phyloP scores from a whole-genome alignment of 495 filamentous ascomycete species.

The Umbilicaria muhlenbergii region DNA sequence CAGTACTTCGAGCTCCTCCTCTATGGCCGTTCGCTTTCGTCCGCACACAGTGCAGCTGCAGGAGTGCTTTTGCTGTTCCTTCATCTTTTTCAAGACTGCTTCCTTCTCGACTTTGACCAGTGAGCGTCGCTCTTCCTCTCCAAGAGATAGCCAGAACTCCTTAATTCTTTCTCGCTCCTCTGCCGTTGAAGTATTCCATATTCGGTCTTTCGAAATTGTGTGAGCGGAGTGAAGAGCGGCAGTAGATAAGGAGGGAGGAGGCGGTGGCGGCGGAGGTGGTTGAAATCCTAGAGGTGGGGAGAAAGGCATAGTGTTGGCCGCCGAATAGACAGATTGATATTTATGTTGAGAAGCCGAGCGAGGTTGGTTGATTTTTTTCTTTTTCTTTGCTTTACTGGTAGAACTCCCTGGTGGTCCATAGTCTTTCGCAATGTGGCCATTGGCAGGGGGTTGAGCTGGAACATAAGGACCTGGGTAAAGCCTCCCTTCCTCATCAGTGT shows the following conservation, averaged over 20 bases:
- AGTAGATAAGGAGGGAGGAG: conserved; percentile 16
- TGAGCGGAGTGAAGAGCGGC: conserved; percentile 16
- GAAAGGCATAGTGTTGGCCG: conserved; percentile 26
- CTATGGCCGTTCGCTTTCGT: conserved; percentile 89
- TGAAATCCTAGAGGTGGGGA: conserved; percentile 14
- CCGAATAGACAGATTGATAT: conserved; percentile 21
- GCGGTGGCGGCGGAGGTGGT: conserved; percentile 26
- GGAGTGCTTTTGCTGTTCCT: conserved; percentile 98
- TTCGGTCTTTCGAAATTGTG: conserved; percentile 51
- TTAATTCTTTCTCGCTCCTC: conserved; percentile 96
- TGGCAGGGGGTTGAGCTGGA: conserved; percentile 1
- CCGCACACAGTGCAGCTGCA: conserved; percentile 97
- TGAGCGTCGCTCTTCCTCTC: conserved; percentile 83
- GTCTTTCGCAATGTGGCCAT: conserved; percentile 13
- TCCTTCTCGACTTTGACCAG: conserved; percentile 98
- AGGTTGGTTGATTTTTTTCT: conserved; percentile 30
- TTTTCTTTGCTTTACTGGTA: conserved; percentile 28
- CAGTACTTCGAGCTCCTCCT: conserved; percentile 95
- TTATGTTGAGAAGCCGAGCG: conserved; percentile 20
- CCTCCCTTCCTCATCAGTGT: conserved; percentile 23
- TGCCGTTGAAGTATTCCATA: conserved; percentile 90
- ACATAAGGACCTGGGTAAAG: conserved; percentile 9
- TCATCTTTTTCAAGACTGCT: conserved; percentile 97
- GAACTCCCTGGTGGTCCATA: conserved; percentile 6
- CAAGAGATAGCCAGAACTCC: conserved; percentile 94